A percentile compares a stretch with the other conserved stretches of the same genome.
These are phyloP conservation scores for Coprinopsis sp. DNA, from an alignment of 768 basidiomycete species.

Conservation along the genomic window DNA sequence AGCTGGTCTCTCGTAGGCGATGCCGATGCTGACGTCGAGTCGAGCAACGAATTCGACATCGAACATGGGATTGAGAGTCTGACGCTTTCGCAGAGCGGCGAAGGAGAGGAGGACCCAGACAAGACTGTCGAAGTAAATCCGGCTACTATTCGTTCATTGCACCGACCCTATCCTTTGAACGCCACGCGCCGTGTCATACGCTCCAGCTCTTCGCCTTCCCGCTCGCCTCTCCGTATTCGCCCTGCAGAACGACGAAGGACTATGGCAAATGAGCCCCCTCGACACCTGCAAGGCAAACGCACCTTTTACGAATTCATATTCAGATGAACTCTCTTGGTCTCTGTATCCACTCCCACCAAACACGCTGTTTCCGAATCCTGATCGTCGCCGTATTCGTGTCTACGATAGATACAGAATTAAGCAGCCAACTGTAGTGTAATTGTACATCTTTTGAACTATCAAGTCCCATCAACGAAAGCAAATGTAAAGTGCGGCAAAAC, in stretches of 20 bases:
- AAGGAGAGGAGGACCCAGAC: conserved; percentile 9
- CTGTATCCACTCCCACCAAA: too few relatives aligned
- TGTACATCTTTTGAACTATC: too few relatives aligned
- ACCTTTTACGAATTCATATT: conserved; percentile 8
- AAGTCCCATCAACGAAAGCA: too few relatives aligned
- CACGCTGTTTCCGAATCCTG: too few relatives aligned
- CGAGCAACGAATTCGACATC: conserved; percentile 12
- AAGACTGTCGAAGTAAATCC: conserved; percentile 13
- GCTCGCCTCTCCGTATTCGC: conserved; percentile 44
- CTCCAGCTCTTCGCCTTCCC: conserved; percentile 50
- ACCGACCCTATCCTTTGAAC: conserved; percentile 26
- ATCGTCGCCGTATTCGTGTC: too few relatives aligned
- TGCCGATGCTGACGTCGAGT: conserved; percentile 14
- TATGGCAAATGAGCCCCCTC: neutral
- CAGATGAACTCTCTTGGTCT: too few relatives aligned
- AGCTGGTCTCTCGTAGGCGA: conserved; percentile 17
- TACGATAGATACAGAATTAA: too few relatives aligned
- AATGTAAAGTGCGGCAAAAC: too few relatives aligned
- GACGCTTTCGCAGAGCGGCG: conserved; percentile 4
- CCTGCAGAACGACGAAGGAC: conserved; percentile 15
- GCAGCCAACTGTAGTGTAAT: too few relatives aligned
- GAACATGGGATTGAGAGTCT: neutral
- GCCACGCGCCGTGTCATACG: conserved; percentile 23
- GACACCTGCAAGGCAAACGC: neutral
- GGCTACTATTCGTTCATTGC: conserved; percentile 17